Evolutionary conservation across 2,329 filamentous ascomycete species (phyloP).

Genomic region (Fusarium pseudocircinatum): DNA sequence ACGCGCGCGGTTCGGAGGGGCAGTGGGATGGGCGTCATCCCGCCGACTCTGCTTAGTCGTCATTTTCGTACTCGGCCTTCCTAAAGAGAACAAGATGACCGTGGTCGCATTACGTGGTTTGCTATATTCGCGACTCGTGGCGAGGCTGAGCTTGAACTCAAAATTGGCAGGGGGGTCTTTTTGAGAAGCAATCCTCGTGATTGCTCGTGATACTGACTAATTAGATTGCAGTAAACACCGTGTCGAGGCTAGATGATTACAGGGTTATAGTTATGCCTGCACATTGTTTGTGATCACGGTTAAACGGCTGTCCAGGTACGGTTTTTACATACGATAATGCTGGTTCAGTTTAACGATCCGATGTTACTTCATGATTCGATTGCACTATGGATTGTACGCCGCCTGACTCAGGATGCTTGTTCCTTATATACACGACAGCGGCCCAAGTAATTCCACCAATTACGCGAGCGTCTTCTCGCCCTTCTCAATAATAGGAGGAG

Average conservation of each 20-base stretch:
- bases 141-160: neutral
- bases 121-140: neutral
- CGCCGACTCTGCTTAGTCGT: neutral
- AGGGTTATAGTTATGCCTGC: too few relatives aligned
- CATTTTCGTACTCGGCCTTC: neutral
- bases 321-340: neutral
- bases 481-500: conserved; percentile 17
- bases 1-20: neutral
- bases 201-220: too few relatives aligned
- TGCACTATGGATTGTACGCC: neutral
- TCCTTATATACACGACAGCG: neutral
- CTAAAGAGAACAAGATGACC: neutral
- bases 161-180: rapidly evolving
- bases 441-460: neutral
- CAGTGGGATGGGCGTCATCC: neutral
- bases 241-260: too few relatives aligned
- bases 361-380: neutral
- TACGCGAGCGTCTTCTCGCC: conserved; percentile 10
- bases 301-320: neutral
- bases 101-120: neutral
- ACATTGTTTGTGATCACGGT: too few relatives aligned
- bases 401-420: neutral
- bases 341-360: neutral
- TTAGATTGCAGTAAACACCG: too few relatives aligned
- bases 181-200: neutral